Base-by-base conservation (phyloP, 768 basidiomycete species). In the Rhizopogon sp. region DNA sequence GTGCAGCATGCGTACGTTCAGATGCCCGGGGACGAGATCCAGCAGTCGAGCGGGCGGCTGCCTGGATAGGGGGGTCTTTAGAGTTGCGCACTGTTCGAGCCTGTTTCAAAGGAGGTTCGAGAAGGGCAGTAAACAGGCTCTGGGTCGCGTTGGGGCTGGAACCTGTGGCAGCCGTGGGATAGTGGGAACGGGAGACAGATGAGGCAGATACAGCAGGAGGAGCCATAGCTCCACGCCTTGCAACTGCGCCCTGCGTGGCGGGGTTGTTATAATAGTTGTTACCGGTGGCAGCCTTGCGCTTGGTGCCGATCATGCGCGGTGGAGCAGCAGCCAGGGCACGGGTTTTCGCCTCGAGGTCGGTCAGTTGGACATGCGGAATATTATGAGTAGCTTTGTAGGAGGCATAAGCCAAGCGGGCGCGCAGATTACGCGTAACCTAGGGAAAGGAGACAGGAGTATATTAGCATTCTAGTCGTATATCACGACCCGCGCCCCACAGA, bases 301-400 rank as follows among this genome's bases (percentile, higher is more conserved):
- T 84, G 61, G 80, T 76, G 66, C 78, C 74, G 71, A 79, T 74
- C 71, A 81, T 72, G 69, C 82, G 79, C 70, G 75, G 68, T 57
- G 76, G 74, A 45, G 74, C 67, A 56, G 74, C 73, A 53, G 72
- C 69, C 63, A 80, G 77, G 56, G 60, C 64, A 52, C 70, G 72
- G 40, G 74, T 71, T 63, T 84, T 83, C 14, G 80, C 78, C 67
- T 93, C 91, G 45, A 90, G 79, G 58, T 91, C 88, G 63, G 79
- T 78, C 47, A 91, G 72, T 43, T 85, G 76, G 49, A 83, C 73
- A 53, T 84, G 80, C 9, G 85, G 74, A 53, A 88, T 71, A 67
- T 90, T 87, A 69, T 90, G 81, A 13, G 79, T 78, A 5, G 90
- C 88, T 72, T 93, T 93, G 79, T 87, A 91, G 1, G 87, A 85